Conservation (phyloP, 2,329 filamentous ascomycete species). For the Plenodomus tracheiphilus region DNA sequence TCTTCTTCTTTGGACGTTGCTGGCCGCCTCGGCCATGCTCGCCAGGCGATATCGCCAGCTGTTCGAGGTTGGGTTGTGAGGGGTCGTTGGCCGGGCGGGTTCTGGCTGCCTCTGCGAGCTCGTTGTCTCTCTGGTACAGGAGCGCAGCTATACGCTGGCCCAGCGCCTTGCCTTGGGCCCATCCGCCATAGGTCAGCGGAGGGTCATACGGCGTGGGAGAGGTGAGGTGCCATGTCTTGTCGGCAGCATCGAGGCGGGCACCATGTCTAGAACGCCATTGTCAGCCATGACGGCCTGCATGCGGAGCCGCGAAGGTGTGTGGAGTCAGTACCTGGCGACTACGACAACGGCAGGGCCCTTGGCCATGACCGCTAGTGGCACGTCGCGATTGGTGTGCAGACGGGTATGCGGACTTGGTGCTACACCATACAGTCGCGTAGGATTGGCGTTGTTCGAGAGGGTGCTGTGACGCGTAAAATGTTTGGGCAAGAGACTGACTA, state of each 20-base stretch:
- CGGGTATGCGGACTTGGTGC: slow-evolving; percentile 6
- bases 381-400: slow-evolving; percentile 17
- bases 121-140: slow-evolving; percentile 54
- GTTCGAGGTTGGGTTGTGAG: slow-evolving; percentile 27
- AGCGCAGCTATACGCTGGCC: slow-evolving; percentile 83
- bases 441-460: not conserved
- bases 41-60: slow-evolving; percentile 19
- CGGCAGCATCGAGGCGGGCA: slow-evolving; percentile 88
- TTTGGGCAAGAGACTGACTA: not conserved
- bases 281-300: slow-evolving; percentile 15
- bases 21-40: not conserved
- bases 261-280: slow-evolving; percentile 68
- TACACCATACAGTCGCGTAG: not conserved
- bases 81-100: slow-evolving; percentile 19
- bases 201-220: slow-evolving; percentile 95
- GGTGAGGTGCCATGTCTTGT: slow-evolving; percentile 92
- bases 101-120: slow-evolving; percentile 45
- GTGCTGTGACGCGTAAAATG: not conserved
- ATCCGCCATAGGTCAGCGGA: slow-evolving; percentile 91
- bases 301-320: slow-evolving; percentile 1
- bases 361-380: slow-evolving; percentile 40
- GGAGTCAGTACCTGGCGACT: slow-evolving; percentile 50
- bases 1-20: slow-evolving; percentile 45
- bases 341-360: slow-evolving; percentile 54
- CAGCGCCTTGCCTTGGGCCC: slow-evolving; percentile 81